phyloP scores from a whole-genome alignment of 139 green algal species.

The Micractinium conductrix region DNA sequence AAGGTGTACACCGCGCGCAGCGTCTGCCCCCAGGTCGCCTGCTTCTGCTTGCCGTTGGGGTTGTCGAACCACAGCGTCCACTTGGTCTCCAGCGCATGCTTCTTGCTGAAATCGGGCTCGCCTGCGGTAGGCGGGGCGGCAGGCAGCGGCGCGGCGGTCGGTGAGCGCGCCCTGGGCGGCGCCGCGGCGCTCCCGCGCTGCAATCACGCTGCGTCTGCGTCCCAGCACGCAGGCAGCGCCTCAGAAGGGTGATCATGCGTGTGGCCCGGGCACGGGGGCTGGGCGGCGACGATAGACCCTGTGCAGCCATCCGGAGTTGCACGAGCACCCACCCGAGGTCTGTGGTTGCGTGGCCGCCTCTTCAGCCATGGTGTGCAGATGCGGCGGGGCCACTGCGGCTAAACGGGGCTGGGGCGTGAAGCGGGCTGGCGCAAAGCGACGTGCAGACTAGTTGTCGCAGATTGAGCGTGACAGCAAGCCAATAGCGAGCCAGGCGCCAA shows the following conservation, averaged over 20 bases:
- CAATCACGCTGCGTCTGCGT: not conserved
- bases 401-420: too few relatives aligned
- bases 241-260: not conserved
- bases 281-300: not conserved
- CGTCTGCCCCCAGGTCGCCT: conserved; percentile 78
- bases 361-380: conserved; percentile 25
- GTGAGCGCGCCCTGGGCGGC: not conserved
- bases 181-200: too few relatives aligned
- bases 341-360: conserved; percentile 25
- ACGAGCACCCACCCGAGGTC: not conserved
- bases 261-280: too few relatives aligned
- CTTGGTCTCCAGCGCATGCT: conserved; percentile 86
- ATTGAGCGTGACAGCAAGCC: too few relatives aligned
- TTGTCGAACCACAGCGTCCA: conserved; percentile 99
- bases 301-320: not conserved
- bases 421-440: too few relatives aligned
- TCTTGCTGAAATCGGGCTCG: conserved; percentile 72
- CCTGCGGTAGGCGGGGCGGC: conserved; percentile 10
- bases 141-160: not conserved
- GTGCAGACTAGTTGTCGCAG: too few relatives aligned
- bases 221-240: not conserved
- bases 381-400: too few relatives aligned
- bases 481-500: too few relatives aligned
- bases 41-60: conserved; percentile 76
- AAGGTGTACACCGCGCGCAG: conserved; percentile 94